Conservation (phyloP, 2,329 filamentous ascomycete species). For the Penicillium oxalicum region DNA sequence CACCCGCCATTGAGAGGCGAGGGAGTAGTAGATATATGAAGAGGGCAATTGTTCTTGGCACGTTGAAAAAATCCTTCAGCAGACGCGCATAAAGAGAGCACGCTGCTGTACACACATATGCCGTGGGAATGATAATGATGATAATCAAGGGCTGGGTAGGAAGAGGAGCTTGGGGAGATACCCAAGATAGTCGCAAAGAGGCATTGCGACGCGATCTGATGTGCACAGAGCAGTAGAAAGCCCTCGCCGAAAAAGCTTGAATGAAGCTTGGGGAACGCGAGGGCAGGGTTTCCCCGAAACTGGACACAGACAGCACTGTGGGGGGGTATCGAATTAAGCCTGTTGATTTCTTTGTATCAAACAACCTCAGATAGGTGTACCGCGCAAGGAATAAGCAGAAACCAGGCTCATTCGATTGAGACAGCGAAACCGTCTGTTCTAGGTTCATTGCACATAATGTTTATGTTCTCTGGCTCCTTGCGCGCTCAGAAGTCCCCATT, state of each 20-base stretch:
- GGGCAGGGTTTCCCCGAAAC: slow-evolving; percentile 6
- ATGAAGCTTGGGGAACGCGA: slow-evolving; percentile 1
- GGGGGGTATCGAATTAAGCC: slow-evolving; percentile 24
- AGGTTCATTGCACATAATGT: slow-evolving; percentile 30
- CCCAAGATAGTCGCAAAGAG: slow-evolving; percentile 1
- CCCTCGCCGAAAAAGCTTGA: not conserved
- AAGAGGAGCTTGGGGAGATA: not conserved
- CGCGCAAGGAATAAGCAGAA: slow-evolving; percentile 24
- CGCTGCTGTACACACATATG: slow-evolving; percentile 70
- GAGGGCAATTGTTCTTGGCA: slow-evolving; percentile 55
- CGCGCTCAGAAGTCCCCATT: slow-evolving; percentile 24
- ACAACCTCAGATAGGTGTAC: slow-evolving; percentile 18
- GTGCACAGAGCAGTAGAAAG: not conserved
- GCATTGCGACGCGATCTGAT: not conserved
- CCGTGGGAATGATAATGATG: slow-evolving; percentile 29
- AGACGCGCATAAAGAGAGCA: slow-evolving; percentile 53
- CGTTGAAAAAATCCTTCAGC: slow-evolving; percentile 61
- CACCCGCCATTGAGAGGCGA: slow-evolving; percentile 33
- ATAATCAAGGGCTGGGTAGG: not conserved
- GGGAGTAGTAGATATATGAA: slow-evolving; percentile 46
- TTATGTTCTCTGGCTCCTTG: slow-evolving; percentile 29
- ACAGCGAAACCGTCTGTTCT: slow-evolving; percentile 20
- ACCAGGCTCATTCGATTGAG: slow-evolving; percentile 22
- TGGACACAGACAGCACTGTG: slow-evolving; percentile 5
- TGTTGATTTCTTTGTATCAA: slow-evolving; percentile 26